Evolutionary conservation across 371 early-diverging fungal genomes (phyloP), one percentile per base, ranked within the genome.

Genomic region (Syncephalis plumigaleata): DNA sequence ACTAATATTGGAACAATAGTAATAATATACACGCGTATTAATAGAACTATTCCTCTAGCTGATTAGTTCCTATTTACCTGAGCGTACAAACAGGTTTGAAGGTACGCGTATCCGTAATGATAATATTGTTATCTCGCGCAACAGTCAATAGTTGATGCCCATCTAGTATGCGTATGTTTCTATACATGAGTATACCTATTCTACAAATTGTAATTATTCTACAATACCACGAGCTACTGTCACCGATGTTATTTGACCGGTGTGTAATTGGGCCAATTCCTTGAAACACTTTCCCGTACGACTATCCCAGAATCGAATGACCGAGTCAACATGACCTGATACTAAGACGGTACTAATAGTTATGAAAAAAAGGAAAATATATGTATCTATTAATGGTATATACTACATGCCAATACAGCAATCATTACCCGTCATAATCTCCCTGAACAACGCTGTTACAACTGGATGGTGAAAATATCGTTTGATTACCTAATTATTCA

Each of bases 251-350:
- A 96, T 76, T 63, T 88, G 92, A 15, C 84, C 88, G 39, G 63
- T 66, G 64, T 96, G 95, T 8, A 89, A 57, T 0, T 85, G 77
- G 5, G 79, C 69, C 24, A 91, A 58, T 52, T 92, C 92, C 47
- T 76, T 78, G 26, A 92, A 71, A 24, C 79, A 75, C 47, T 77
- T 76, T 8, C 90, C 89, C 0, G 84, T 69, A 27, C 77, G 63
- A 7, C 84, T 70, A 65, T 96, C 92, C 94, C 94, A 96, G 20
- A 92, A 59, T 9, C 94, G 75, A 39, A 96, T 50, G 53, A 76
- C 85, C 55, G 80, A 81, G 65, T 96, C 95, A 52, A 94, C 61
- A 61, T 96, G 94, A 2, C 93, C 97, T 55, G 87, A 90, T 8
- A 77, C 85, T 37, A 91, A 70, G 1, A 79, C 67, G 25, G 75